phyloP scores from a whole-genome alignment of 2,329 filamentous ascomycete species.

The Cryphonectria radicalis region DNA sequence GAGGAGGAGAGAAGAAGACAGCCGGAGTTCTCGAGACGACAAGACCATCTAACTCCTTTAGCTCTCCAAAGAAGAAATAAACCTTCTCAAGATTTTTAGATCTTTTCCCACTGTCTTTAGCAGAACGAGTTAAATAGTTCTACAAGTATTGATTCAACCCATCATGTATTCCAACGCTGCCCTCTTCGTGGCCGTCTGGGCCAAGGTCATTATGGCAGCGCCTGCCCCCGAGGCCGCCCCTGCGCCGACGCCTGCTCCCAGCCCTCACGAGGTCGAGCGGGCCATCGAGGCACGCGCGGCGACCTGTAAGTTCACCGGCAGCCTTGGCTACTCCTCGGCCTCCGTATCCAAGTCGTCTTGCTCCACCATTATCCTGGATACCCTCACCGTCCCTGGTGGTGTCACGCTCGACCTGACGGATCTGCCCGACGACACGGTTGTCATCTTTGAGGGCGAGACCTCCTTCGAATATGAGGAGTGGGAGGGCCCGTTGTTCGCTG shows the following conservation, averaged over 20 bases:
- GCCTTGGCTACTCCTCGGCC: constrained; percentile 44
- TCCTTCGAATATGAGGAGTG: constrained; percentile 60
- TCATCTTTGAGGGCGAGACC: constrained; percentile 40
- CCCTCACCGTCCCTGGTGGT: constrained; percentile 43
- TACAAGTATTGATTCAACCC: too few relatives aligned
- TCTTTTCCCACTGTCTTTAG: background rate
- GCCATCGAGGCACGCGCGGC: constrained; percentile 29
- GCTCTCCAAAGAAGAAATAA: background rate
- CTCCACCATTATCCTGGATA: constrained; percentile 43
- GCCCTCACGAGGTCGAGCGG: constrained; percentile 14
- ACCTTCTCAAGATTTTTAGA: background rate
- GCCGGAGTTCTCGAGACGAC: background rate
- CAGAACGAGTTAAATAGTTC: background rate
- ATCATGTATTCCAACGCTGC: constrained; percentile 5
- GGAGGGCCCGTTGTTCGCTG: constrained; percentile 53
- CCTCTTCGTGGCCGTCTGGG: constrained; percentile 14
- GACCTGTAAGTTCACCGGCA: constrained; percentile 59
- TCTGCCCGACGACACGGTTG: constrained; percentile 38
- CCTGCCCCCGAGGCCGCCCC: constrained; percentile 14
- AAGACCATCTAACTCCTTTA: background rate
- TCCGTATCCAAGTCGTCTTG: constrained; percentile 49
- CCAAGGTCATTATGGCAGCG: constrained; percentile 4
- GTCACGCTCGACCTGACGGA: constrained; percentile 43
- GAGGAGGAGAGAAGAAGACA: background rate
- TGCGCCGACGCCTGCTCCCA: constrained; percentile 21